phyloP scores from a whole-genome alignment of 225 moss, liverwort and hornwort species.

The Ulota crispa region DNA sequence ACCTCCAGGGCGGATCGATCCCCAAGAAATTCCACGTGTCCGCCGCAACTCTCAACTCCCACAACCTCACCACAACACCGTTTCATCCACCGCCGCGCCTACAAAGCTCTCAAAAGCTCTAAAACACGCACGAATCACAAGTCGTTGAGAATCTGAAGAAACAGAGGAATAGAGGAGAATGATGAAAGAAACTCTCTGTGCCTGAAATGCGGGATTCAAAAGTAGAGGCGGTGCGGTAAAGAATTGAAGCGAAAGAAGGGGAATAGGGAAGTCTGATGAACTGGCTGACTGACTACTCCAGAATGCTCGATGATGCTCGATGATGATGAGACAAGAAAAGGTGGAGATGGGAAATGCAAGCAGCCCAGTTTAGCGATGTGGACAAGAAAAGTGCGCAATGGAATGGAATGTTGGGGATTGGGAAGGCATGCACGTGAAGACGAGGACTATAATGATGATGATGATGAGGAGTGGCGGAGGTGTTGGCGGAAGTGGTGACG shows the following conservation, averaged over 20 bases:
- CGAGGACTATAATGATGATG: neutral
- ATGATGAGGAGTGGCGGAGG: neutral
- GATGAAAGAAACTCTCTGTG: neutral
- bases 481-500: neutral
- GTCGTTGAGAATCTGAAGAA: neutral
- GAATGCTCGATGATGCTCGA: neutral
- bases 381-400: neutral
- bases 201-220: neutral
- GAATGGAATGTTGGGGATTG: neutral
- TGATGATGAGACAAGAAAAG: neutral
- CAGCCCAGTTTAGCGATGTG: conserved; percentile 4
- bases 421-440: neutral
- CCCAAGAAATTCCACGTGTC: neutral
- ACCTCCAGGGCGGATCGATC: neutral
- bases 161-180: neutral
- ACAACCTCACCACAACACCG: neutral
- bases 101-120: neutral
- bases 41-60: conserved; percentile 16
- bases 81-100: neutral
- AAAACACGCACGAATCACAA: neutral
- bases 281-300: neutral
- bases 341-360: neutral
- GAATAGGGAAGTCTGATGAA: too few species aligned
- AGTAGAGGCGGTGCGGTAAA: conserved; percentile 13
- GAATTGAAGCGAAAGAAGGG: too few species aligned